A percentile compares a stretch with the other conserved stretches of the same genome.
phyloP scores from a whole-genome alignment of 345 rosid species.

The Bruguiera gymnorhiza region DNA sequence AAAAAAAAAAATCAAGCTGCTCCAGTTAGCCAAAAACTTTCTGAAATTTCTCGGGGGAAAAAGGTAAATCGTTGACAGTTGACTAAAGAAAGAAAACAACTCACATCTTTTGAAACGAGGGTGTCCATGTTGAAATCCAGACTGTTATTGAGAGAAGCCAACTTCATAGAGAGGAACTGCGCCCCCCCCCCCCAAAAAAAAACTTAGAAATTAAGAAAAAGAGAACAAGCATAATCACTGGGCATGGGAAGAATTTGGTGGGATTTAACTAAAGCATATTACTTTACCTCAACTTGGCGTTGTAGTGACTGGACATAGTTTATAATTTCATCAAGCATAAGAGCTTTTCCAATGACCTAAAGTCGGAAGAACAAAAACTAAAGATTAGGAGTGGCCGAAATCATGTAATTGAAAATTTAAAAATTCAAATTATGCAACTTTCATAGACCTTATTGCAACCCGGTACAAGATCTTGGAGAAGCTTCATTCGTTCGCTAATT shows the following conservation, averaged over 20 bases:
- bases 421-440: background rate
- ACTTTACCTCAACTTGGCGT: conserved; percentile 85
- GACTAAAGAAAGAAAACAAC: conserved; percentile 19
- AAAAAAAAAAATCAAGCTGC: background rate
- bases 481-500: conserved; percentile 93
- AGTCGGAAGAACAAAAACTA: background rate
- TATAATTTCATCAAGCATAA: conserved; percentile 89
- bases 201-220: background rate
- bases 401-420: background rate
- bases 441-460: conserved; percentile 80
- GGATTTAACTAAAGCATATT: background rate
- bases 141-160: conserved; percentile 76
- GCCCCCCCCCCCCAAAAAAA: conserved; percentile 3
- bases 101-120: conserved; percentile 67
- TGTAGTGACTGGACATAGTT: conserved; percentile 92
- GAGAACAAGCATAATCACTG: background rate
- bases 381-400: no score
- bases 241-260: background rate
- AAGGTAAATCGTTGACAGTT: background rate
- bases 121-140: conserved; percentile 62
- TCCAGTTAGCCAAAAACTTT: background rate
- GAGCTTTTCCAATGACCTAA: conserved; percentile 87
- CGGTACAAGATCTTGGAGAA: conserved; percentile 96
- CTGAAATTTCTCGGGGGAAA: background rate
- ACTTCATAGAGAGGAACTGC: conserved; percentile 90